phyloP scores from a whole-genome alignment of 2,329 filamentous ascomycete species.

The Pseudocercospora ulei region DNA sequence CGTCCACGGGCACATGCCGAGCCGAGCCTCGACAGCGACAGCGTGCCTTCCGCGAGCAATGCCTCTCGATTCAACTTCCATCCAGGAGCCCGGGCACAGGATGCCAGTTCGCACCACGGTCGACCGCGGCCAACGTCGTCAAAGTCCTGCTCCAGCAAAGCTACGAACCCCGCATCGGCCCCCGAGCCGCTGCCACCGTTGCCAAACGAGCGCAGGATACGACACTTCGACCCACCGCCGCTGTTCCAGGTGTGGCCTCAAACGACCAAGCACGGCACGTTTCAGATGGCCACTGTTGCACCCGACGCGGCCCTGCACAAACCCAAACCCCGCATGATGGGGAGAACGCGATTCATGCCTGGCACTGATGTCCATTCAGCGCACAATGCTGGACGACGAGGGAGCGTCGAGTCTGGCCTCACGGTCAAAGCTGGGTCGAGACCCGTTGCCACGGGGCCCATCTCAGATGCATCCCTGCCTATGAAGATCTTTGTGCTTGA shows the following conservation, averaged over 20 bases:
- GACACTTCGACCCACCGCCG: slow-evolving; percentile 49
- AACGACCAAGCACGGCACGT: slow-evolving; percentile 61
- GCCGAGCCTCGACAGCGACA: slow-evolving; percentile 31
- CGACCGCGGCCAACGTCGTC: slow-evolving; percentile 17
- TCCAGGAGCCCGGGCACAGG: slow-evolving; percentile 11
- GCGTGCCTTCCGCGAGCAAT: slow-evolving; percentile 13
- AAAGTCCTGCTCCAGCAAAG: slow-evolving; percentile 12
- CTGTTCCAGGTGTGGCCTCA: slow-evolving; percentile 83
- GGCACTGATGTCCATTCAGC: slow-evolving; percentile 12
- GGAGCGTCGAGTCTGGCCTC: slow-evolving; percentile 17
- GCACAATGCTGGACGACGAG: slow-evolving; percentile 11
- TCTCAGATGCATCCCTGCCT: slow-evolving; percentile 45
- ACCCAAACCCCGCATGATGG: slow-evolving; percentile 15
- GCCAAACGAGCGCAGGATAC: slow-evolving; percentile 13
- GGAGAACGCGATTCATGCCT: slow-evolving; percentile 13
- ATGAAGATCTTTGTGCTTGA: slow-evolving; percentile 62
- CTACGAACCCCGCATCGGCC: slow-evolving; percentile 3
- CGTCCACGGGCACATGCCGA: slow-evolving; percentile 42
- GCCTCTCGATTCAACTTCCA: slow-evolving; percentile 9
- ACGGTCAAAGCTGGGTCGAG: slow-evolving; percentile 17
- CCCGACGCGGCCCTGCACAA: slow-evolving; percentile 47
- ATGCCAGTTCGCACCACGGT: slow-evolving; percentile 6
- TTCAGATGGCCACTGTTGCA: slow-evolving; percentile 58
- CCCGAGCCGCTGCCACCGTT: slow-evolving; percentile 13
- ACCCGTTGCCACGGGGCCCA: slow-evolving; percentile 15